Evolutionary conservation across 1,284 basidiomycete species (phyloP), one percentile per base, ranked within the genome.

Genomic region (Exobasidium cylindrosporum): DNA sequence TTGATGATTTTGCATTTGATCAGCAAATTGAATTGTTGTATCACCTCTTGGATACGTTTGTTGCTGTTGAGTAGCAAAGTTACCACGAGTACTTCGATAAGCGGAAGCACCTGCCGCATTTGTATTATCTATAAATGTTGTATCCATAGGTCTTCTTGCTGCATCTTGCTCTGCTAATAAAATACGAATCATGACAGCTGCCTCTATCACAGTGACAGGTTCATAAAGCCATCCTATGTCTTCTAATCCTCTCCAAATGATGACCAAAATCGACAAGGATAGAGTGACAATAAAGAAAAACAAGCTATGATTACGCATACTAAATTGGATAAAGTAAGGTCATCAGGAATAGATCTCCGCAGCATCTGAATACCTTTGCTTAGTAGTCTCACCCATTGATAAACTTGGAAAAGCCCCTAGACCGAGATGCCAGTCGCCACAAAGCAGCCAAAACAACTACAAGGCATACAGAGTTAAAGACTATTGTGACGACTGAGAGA

Each of bases 151-250:
- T 55, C 53, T n/a, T 23, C 53, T 35, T 5, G 53, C 53, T 31
- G 53, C 53, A 44, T 55, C 30, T 23, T 55, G 53, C 29, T 55
- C 53, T 4, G 53, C 53, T 23, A 55, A 29, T 23, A 55, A 29
- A 29, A 55, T 55, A 28, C 53, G 53, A 32, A 44, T 35, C 53
- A 55, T 55, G 28, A 55, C 53, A 23, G 53, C 53, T 3, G 53
- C 53, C 26, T 55, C 32, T 2, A 55, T 44, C 31, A 55, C 31
- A 2, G 53, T 55, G 28, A 29, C 26, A 21, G 53, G 32, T n/a
- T 29, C 17, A 17, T 30, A 30, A 29, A 55, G 26, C 29, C 26
- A 55, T 6, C 17, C 23, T 24, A 31, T 29, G 53, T 26, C 21
- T 26, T 55, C 3, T 2, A 43, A n/a, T 14, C 23, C 23, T 4